Conservation (phyloP, 305 asterid genomes). For the Fraxinus velutina region DNA sequence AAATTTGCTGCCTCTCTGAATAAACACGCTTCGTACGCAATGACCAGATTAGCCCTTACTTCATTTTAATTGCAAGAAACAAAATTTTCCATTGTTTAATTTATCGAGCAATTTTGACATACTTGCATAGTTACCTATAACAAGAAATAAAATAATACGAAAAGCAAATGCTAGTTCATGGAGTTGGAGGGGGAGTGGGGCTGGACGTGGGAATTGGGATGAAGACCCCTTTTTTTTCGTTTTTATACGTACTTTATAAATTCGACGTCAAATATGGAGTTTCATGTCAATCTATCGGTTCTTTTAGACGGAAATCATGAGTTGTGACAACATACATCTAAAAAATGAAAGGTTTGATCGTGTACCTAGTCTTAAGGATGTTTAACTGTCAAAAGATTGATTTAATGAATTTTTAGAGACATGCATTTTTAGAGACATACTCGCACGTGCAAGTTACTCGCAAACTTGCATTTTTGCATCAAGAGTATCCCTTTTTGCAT, state of each 20-base stretch:
- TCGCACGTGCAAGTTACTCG: too few relatives aligned
- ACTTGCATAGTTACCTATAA: background rate
- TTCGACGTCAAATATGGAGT: too few relatives aligned
- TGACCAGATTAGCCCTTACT: background rate
- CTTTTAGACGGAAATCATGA: background rate
- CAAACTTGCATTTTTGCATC: too few relatives aligned
- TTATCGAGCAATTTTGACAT: background rate
- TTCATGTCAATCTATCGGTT: too few relatives aligned
- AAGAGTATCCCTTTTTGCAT: too few relatives aligned
- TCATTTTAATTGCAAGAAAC: background rate
- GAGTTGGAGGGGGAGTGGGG: background rate
- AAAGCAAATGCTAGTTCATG: background rate
- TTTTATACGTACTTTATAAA: too few relatives aligned
- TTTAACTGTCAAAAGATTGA: too few relatives aligned
- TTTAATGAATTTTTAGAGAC: too few relatives aligned
- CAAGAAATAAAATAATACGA: background rate
- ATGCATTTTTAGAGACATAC: too few relatives aligned
- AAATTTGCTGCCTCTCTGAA: background rate
- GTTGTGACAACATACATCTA: background rate
- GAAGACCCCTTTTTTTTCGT: background rate
- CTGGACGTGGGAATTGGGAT: background rate
- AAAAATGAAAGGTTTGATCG: background rate
- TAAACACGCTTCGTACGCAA: background rate
- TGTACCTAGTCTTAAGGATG: background rate
- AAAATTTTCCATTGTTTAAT: background rate